Base-by-base conservation (phyloP, 768 basidiomycete genomes). In the Hericium alpestre region DNA sequence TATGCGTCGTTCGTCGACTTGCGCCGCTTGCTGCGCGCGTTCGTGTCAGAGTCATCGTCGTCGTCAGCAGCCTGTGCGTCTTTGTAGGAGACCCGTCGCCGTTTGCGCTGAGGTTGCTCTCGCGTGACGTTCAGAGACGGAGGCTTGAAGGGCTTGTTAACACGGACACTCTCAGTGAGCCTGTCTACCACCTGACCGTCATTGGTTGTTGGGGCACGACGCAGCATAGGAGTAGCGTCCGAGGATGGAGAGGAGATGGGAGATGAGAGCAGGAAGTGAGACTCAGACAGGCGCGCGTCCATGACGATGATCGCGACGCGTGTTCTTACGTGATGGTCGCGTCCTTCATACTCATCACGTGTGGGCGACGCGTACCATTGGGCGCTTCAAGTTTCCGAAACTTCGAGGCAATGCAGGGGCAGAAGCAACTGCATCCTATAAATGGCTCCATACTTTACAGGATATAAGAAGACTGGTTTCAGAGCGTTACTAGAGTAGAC, bases 61-160 rank as follows among this genome's bases (percentile, higher is more conserved):
- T 82, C 80, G 6, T 70, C 70, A 37, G 65, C 75, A 47, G 77
- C 81, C 59, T 81, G 76, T 4, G 68, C 66, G 51, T 80, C 89
- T 64, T 87, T 90, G 76, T 95, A 95, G 0, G 87, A 90, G 22
- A 93, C 83, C 12, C 89, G 83, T 65, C 91, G 94, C 52, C 93
- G 82, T 69, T 95, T 96, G 23, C 93, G 79, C 61, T 77, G 76
- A 0, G 84, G 86, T 62, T 86, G 84, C 6, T 73, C 70, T 38
- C 81, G 81, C 48, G 80, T 78, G 20, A 76, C 63, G 11, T 73
- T 64, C 27, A 73, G 63, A 1, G 83, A 77, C 4, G 90, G 90
- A 1, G 84, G 73, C 66, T 90, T 91, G 76, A 91, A 93, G 0
- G 87, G 90, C 64, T 85, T 84, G 72, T 83, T 85, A 27, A 91